Evolutionary conservation across 1,284 basidiomycete genomes (phyloP).

Genomic region (Leccinum solheimii): DNA sequence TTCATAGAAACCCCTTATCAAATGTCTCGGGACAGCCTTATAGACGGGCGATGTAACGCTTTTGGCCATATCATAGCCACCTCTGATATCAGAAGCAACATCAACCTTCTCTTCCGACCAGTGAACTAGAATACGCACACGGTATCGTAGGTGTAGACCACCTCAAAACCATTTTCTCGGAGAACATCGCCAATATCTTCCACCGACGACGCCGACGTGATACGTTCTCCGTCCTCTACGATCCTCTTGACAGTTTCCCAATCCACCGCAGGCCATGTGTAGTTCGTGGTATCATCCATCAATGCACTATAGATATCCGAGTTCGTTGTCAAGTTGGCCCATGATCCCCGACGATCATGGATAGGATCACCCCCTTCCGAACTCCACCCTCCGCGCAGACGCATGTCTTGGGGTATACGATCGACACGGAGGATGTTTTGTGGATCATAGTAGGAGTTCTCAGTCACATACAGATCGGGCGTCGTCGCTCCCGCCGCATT

Average conservation of each 20-base stretch:
- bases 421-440: slow-evolving; percentile 38
- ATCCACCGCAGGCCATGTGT: slow-evolving; percentile 13
- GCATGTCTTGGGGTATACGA: slow-evolving; percentile 34
- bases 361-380: slow-evolving; percentile 16
- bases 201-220: slow-evolving; percentile 24
- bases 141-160: slow-evolving; percentile 39
- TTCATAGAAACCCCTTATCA: slow-evolving; percentile 40
- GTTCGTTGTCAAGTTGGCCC: slow-evolving; percentile 19
- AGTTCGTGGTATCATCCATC: slow-evolving; percentile 8
- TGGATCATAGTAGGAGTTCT: slow-evolving; percentile 43
- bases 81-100: slow-evolving; percentile 26
- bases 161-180: slow-evolving; percentile 38
- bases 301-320: slow-evolving; percentile 25
- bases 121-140: slow-evolving; percentile 31
- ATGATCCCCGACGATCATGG: slow-evolving; percentile 26
- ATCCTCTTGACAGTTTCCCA: slow-evolving; percentile 23
- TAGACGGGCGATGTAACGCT: slow-evolving; percentile 38
- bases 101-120: neutral
- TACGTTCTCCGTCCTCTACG: slow-evolving; percentile 23
- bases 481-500: slow-evolving; percentile 3
- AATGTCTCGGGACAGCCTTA: slow-evolving; percentile 37
- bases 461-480: slow-evolving; percentile 36
- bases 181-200: slow-evolving; percentile 36
- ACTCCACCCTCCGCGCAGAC: slow-evolving; percentile 32
- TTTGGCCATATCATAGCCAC: slow-evolving; percentile 42